phyloP scores from a whole-genome alignment of 345 rosid species.

The Moricandia arvensis region DNA sequence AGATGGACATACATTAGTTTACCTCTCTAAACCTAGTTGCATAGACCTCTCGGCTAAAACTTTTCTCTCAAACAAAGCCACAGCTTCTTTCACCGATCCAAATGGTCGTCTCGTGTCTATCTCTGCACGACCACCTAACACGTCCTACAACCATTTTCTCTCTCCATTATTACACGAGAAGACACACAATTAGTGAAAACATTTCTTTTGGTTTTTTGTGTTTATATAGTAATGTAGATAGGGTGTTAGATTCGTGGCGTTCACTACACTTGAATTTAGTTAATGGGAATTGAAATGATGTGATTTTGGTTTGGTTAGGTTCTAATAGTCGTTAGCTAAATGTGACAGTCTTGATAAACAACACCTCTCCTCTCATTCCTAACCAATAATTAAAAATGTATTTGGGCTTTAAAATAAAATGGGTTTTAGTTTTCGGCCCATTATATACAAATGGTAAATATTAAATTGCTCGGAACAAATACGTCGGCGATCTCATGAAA shows the following conservation, averaged over 20 bases:
- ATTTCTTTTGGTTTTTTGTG: background rate
- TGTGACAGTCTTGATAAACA: slow-evolving; percentile 19
- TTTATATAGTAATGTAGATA: background rate
- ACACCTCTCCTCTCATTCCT: slow-evolving; percentile 26
- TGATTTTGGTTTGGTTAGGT: slow-evolving; percentile 12
- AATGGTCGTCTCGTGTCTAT: background rate
- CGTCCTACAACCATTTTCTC: background rate
- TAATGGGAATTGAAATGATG: slow-evolving; percentile 19
- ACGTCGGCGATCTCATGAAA: no score
- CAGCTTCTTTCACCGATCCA: slow-evolving; percentile 68
- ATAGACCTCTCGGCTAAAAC: slow-evolving; percentile 56
- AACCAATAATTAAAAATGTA: background rate
- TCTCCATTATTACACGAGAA: background rate
- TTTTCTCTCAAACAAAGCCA: slow-evolving; percentile 70
- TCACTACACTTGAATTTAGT: slow-evolving; percentile 38
- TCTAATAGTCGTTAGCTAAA: slow-evolving; percentile 15
- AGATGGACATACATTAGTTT: background rate
- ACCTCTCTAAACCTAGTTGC: slow-evolving; percentile 56
- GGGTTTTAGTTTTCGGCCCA: slow-evolving; percentile 11
- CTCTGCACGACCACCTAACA: background rate
- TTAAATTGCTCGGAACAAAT: background rate
- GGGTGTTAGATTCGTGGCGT: slow-evolving; percentile 25
- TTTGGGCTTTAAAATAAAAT: background rate
- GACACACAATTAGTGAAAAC: background rate
- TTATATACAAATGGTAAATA: background rate